Evolutionary conservation across 1,139 yeast species (phyloP).

Genomic region (Saccharomyces hybrid): DNA sequence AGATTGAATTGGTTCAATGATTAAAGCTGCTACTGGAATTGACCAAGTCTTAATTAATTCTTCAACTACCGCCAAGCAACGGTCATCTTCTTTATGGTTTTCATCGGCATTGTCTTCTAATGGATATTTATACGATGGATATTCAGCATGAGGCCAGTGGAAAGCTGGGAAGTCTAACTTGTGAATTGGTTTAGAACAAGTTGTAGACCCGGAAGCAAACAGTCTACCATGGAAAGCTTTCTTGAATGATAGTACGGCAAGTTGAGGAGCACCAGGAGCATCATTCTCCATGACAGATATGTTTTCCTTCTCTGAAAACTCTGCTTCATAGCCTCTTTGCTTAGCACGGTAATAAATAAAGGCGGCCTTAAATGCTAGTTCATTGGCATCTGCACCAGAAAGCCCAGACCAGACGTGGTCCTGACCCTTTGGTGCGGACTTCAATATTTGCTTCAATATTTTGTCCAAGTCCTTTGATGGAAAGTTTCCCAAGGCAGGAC

Average conservation of each 20-base stretch:
- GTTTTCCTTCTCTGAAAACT: conserved; percentile 51
- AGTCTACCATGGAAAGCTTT: conserved; percentile 71
- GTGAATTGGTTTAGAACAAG: conserved; percentile 69
- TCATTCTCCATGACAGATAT: conserved; percentile 56
- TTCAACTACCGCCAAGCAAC: conserved; percentile 53
- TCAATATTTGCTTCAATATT: conserved; percentile 48
- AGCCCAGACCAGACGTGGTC: conserved; percentile 60
- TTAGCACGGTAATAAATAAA: conserved; percentile 63
- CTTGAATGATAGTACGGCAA: conserved; percentile 61
- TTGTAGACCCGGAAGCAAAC: conserved; percentile 65
- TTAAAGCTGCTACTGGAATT: conserved; percentile 57
- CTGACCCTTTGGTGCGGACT: conserved; percentile 67
- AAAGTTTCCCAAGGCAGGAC: conserved; percentile 72
- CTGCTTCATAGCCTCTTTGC: conserved; percentile 45
- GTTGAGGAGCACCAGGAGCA: conserved; percentile 61
- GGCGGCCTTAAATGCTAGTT: conserved; percentile 71
- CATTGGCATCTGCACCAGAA: conserved; percentile 72
- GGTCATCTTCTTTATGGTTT: conserved; percentile 53
- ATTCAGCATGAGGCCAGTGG: conserved; percentile 72
- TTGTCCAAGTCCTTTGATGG: conserved; percentile 50
- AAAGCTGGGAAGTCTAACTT: conserved; percentile 71
- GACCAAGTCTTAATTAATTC: conserved; percentile 41
- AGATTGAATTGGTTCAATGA: conserved; percentile 67
- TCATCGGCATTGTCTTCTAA: conserved; percentile 44
- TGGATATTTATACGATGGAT: conserved; percentile 61